These are phyloP conservation scores for Cucumis hystrix DNA, from an alignment of 306 rosid species.

Conservation along the genomic window DNA sequence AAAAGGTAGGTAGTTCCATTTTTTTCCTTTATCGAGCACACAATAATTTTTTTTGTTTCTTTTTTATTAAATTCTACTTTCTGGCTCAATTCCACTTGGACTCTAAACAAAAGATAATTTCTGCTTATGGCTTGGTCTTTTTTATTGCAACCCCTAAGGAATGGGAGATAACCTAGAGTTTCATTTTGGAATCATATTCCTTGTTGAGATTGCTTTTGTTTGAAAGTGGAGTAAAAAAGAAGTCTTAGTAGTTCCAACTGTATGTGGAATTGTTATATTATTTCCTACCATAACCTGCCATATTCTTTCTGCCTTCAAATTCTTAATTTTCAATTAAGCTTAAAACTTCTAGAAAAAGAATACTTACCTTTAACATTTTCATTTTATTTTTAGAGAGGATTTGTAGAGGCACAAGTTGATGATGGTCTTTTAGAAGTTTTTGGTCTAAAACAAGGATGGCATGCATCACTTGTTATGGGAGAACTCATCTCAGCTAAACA, in stretches of 20 bases:
- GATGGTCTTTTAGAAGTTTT: constrained; percentile 93
- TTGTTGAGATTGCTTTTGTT: neutral
- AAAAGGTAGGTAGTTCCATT: constrained; percentile 44
- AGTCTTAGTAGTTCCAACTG: neutral
- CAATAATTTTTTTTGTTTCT: neutral
- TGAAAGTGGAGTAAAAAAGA: neutral
- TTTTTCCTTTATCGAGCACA: neutral
- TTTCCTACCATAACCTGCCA: neutral
- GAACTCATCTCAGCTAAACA: constrained; percentile 89
- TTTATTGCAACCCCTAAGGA: neutral
- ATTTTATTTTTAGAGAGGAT: constrained; percentile 45
- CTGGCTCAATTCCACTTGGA: neutral
- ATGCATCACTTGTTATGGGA: constrained; percentile 95
- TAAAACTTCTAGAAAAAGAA: neutral
- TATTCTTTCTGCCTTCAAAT: neutral
- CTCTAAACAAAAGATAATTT: neutral
- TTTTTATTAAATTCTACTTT: neutral
- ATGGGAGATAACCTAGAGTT: neutral
- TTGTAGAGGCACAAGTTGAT: constrained; percentile 85
- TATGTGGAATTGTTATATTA: neutral
- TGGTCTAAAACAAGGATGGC: constrained; percentile 99
- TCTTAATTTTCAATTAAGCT: neutral
- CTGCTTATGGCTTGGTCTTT: neutral
- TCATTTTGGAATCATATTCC: constrained; percentile 1
- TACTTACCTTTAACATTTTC: neutral